These are phyloP conservation scores for Alternaria consortialis DNA, from an alignment of 2,329 filamentous ascomycete genomes.

Conservation along the genomic window DNA sequence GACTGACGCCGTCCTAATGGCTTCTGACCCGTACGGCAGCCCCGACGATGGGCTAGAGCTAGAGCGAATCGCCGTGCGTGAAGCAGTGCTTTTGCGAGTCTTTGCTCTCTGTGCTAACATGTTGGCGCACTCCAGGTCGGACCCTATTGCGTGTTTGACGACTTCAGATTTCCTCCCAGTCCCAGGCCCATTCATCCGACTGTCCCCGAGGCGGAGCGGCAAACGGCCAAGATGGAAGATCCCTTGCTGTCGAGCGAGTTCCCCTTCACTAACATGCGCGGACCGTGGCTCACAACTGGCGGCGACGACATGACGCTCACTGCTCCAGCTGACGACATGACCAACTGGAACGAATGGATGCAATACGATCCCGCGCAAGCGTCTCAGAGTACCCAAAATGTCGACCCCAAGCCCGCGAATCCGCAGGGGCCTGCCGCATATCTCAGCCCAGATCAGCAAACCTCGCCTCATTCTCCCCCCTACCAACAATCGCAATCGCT, in stretches of 20 bases:
- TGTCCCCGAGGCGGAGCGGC: conserved; percentile 16
- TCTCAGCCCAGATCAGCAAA: conserved; percentile 38
- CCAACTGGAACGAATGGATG: conserved; percentile 59
- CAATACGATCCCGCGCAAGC: conserved; percentile 55
- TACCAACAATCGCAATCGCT: conserved; percentile 40
- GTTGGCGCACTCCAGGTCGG: conserved; percentile 41
- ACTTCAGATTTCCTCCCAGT: conserved; percentile 41
- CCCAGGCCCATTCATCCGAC: conserved; percentile 22
- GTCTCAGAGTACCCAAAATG: conserved; percentile 37
- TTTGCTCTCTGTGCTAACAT: conserved; percentile 37
- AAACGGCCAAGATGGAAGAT: conserved; percentile 41
- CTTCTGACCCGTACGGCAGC: conserved; percentile 36
- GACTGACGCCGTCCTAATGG: conserved; percentile 25
- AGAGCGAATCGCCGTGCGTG: conserved; percentile 52
- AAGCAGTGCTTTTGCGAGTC: conserved; percentile 15
- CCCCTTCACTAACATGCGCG: conserved; percentile 44
- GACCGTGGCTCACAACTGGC: conserved; percentile 47
- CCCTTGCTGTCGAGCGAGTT: conserved; percentile 48
- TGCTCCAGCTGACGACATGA: conserved; percentile 41
- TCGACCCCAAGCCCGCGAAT: conserved; percentile 35
- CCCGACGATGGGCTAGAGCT: conserved; percentile 49
- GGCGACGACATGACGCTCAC: conserved; percentile 45
- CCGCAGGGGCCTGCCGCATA: conserved; percentile 40
- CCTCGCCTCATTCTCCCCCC: conserved; percentile 37
- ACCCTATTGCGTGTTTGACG: conserved; percentile 51